Evolutionary conservation across 148 eudicot species (phyloP), one percentile per base, ranked within the genome.

Genomic region (Rhododendron vialii): DNA sequence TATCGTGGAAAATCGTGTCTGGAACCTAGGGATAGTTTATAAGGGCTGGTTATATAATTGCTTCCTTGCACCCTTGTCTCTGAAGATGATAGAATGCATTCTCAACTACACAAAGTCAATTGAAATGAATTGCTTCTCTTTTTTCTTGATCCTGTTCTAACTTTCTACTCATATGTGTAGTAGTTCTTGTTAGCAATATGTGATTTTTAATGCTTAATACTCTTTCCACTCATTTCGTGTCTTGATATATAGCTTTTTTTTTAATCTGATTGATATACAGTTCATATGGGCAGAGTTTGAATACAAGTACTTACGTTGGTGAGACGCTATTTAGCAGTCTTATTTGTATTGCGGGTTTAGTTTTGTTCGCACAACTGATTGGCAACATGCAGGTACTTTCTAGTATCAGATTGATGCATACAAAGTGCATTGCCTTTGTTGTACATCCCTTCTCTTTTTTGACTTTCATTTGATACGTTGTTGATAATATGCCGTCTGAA

Each of bases 301-400:
- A 53, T 28, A 81, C 95, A 9, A 94, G 94, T 84, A 89, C 96
- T 15, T 84, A 84, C 36, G 11, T 88, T 43, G 93, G 91, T 5
- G 98, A 95, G 88, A 92, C 94, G 26, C 78, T 93, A 28, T 93
- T 93, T 79, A 57, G 94, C 84, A 89, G 93, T 78, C 88, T 92
- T 53, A 91, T 95, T 35, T 93, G 98, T 86, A 87, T 94, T 43
- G 90, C 90, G 87, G 99, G 99, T 9, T 85, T 96, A 61, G 90
- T 93, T 82, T 86, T 96, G 82, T 95, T 95, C 79, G 86, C 96
- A 11, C 92, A 92, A 78, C 91, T 96, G 79, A 94, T 96, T 41
- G 99, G 99, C 45, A 95, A 96, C 90, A 92, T 96, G 75, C 99
- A 96, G 99, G 99, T 96, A 92, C 24, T 50, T 8, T 71, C 45